Evolutionary conservation across 2,329 filamentous ascomycete genomes (phyloP), one percentile per base, ranked within the genome.

Genomic region (Cytospora paraplurivora): DNA sequence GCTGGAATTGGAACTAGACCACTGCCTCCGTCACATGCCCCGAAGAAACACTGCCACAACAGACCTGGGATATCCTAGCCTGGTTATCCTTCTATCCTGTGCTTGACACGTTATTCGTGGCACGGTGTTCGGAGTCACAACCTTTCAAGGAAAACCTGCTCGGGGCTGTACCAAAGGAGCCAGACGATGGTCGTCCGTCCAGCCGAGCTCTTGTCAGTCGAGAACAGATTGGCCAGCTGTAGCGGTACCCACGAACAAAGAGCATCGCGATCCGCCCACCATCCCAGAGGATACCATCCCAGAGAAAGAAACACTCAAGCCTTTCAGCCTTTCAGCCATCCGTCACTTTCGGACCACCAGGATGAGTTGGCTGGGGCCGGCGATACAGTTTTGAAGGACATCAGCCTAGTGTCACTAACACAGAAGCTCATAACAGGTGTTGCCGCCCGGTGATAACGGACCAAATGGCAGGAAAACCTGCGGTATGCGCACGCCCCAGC

Each of bases 61-160:
- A 49, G 49, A 38, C 13, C 38, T 44, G 59, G 59, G 59, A 61
- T 61, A 55, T 61, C 59, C 59, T 38, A 55, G 59, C 59, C 15
- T 38, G 13, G 19, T n/a, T 38, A 21, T 1, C 7, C 12, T 21
- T 7, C 8, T 11, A 27, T 21, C 12, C n/a, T 47, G n/a, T 21
- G 44, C n/a, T 47, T n/a, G 44, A 21, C 44, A 47, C 44, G n/a
- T 21, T 47, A 10, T 47, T 7, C 35, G 33, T 51, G 41, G 38
- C 59, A 41, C 59, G 49, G 33, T 44, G 47, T 61, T 61, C 27
- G 59, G 51, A 38, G 38, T 51, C 37, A 38, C 51, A 21, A 54
- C 38, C 59, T 51, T 37, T 35, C 15, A 38, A 61, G 1, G 51
- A 27, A 55, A 21, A 50, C 55, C 55, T 37, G 38, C 33, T 32